Evolutionary conservation across 2,329 filamentous ascomycete species (phyloP).

Genomic region (Myriosclerotinia duriaeana): DNA sequence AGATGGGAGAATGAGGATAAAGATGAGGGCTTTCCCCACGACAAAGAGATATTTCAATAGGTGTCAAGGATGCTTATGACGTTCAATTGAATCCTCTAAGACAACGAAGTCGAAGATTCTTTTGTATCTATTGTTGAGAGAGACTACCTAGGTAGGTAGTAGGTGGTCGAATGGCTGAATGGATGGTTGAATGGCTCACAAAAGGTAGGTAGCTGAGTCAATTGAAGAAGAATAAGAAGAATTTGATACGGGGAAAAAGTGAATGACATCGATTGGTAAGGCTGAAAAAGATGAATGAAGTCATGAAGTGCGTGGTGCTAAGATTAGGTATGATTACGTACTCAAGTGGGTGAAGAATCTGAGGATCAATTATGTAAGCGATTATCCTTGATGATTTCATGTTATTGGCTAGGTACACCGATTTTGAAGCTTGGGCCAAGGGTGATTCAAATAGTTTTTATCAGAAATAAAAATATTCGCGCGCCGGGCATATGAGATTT

Average conservation of each 20-base stretch:
- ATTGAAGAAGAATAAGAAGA: neutral
- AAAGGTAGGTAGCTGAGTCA: neutral
- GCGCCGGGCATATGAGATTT: neutral
- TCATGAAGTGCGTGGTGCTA: too few species aligned
- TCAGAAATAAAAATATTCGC: slow-evolving; percentile 12
- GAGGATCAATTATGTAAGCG: slow-evolving; percentile 6
- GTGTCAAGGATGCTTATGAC: slow-evolving; percentile 23
- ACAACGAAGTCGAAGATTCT: slow-evolving; percentile 10
- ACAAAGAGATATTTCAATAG: slow-evolving; percentile 25
- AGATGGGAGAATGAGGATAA: neutral
- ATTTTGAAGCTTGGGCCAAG: slow-evolving; percentile 3
- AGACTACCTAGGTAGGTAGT: too few species aligned
- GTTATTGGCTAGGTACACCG: neutral
- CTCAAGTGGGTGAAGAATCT: too few species aligned
- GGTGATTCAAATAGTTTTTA: neutral
- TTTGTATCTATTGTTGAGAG: neutral
- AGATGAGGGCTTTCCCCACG: too few species aligned
- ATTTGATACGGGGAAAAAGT: neutral
- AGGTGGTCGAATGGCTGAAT: neutral
- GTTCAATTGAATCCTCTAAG: slow-evolving; percentile 2
- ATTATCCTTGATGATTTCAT: neutral
- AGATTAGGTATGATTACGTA: too few species aligned
- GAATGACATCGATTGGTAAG: slow-evolving; percentile 5
- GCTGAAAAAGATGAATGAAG: neutral
- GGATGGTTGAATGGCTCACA: neutral